Base-by-base conservation (phyloP, 768 basidiomycete genomes). In the Trametes gibbosa region DNA sequence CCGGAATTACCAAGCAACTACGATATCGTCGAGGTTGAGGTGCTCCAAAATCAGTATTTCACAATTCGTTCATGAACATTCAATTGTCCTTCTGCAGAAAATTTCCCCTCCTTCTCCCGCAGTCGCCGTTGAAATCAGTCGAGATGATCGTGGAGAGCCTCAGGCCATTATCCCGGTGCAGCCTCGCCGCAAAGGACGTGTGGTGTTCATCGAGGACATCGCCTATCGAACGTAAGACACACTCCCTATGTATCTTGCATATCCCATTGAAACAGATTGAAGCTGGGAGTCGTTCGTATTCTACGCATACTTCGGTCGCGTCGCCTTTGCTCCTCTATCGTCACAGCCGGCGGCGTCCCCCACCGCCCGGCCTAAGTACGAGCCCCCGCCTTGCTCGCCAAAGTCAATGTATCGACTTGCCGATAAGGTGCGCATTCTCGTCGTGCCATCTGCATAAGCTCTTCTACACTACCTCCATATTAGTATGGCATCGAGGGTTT, bases 371-470 rank as follows among this genome's bases (percentile, higher is more conserved):
- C n/a, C n/a, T n/a, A n/a, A n/a, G 19, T 32, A 23, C 25, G 7
- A 42, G 23, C 50, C 56, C 5, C 64, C 59, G 2, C 42, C 56
- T 3, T 66, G 65, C 43, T 70, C 69, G 0, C 65, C 68, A 0
- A 70, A 69, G 49, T 68, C 68, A 13, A 66, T 70, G 62, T 70
- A 70, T 37, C 61, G 63, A 5, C 59, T 70, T 5, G 66, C 69
- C 1, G 58, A 67, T 17, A 61, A 57, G 59, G 69, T 40, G 2
- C 4, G 5, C n/a, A n/a, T 9, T 3, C 13, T 17, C 13, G n/a
- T n/a, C n/a, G n/a, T n/a, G n/a, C n/a, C n/a, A n/a, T n/a, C n/a
- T n/a, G n/a, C n/a, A n/a, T n/a, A n/a, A n/a, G n/a, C n/a, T n/a
- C n/a, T n/a, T n/a, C n/a, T n/a, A n/a, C 7, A 40, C 27, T 29